Conservation (phyloP, 208 protist genomes). For the Acanthamoeba rhysodes region DNA sequence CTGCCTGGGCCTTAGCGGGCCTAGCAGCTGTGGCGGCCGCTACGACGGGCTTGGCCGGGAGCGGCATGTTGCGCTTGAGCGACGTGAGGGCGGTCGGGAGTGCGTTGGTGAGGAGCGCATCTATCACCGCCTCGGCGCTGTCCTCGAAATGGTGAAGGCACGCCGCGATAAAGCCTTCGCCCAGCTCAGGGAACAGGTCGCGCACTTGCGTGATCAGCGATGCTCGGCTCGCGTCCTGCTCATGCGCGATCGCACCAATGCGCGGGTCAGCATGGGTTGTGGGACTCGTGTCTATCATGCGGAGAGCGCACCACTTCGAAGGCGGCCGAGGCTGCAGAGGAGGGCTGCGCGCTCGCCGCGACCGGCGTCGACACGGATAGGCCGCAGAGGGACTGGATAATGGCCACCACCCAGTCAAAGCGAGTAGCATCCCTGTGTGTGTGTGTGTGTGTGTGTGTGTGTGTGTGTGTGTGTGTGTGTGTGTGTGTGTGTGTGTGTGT, state of each 20-base stretch:
- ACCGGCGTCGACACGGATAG: neutral
- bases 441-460: neutral
- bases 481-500: too few relatives aligned
- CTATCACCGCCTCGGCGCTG: constrained; percentile 53
- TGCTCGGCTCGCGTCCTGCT: constrained; percentile 36
- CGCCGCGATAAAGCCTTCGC: constrained; percentile 70
- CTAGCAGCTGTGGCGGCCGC: neutral
- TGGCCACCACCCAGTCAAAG: constrained; percentile 61
- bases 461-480: neutral
- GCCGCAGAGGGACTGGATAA: constrained; percentile 52
- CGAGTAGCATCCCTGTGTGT: constrained; percentile 29
- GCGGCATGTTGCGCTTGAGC: constrained; percentile 66
- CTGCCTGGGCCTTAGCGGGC: neutral
- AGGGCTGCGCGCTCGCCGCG: neutral
- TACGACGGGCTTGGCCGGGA: constrained; percentile 21
- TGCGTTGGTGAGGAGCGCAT: constrained; percentile 44
- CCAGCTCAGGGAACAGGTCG: constrained; percentile 72
- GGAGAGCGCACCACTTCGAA: constrained; percentile 61
- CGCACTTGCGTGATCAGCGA: constrained; percentile 72
- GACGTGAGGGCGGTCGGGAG: neutral
- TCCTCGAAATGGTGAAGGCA: constrained; percentile 65
- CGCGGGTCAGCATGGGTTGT: neutral
- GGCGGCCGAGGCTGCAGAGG: neutral
- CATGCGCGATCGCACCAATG: neutral
- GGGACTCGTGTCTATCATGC: neutral